Conservation (phyloP, 169 alveolate species). For the Eimeria praecox region DNA sequence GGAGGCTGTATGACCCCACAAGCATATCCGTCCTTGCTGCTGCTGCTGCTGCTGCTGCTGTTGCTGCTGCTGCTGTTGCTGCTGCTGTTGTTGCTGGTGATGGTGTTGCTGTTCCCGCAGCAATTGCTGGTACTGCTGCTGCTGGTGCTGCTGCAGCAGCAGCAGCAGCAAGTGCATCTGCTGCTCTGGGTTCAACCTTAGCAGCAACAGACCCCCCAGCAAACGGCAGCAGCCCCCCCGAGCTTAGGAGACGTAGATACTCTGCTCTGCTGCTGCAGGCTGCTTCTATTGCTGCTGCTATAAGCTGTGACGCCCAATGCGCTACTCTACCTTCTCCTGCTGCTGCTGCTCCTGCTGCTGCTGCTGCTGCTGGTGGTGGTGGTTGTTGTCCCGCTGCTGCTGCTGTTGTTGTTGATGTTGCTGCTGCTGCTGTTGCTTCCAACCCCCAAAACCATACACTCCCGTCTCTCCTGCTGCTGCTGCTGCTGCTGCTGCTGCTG, state of each 20-base stretch:
- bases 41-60: slow-evolving; percentile 16
- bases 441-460: no score
- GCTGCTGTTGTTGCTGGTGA: slow-evolving; percentile 4
- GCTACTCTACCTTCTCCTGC: not conserved
- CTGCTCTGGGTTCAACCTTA: not conserved
- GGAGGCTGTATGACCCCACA: no score
- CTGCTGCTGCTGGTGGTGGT: not conserved
- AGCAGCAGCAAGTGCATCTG: slow-evolving; percentile 37
- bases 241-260: slow-evolving; percentile 5
- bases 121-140: slow-evolving; percentile 19
- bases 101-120: slow-evolving; percentile 9
- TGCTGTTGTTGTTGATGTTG: not conserved
- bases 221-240: slow-evolving; percentile 51
- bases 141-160: not conserved
- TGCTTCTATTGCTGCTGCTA: slow-evolving; percentile 2
- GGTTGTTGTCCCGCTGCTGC: not conserved
- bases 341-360: slow-evolving; percentile 18
- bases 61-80: not conserved
- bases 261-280: slow-evolving; percentile 27
- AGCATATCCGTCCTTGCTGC: not conserved
- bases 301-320: slow-evolving; percentile 5
- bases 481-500: not conserved
- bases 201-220: slow-evolving; percentile 66
- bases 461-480: slow-evolving; percentile 1
- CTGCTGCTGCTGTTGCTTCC: not conserved